Conservation (phyloP, 2,329 filamentous ascomycete species). For the Leptographium wingfieldii region DNA sequence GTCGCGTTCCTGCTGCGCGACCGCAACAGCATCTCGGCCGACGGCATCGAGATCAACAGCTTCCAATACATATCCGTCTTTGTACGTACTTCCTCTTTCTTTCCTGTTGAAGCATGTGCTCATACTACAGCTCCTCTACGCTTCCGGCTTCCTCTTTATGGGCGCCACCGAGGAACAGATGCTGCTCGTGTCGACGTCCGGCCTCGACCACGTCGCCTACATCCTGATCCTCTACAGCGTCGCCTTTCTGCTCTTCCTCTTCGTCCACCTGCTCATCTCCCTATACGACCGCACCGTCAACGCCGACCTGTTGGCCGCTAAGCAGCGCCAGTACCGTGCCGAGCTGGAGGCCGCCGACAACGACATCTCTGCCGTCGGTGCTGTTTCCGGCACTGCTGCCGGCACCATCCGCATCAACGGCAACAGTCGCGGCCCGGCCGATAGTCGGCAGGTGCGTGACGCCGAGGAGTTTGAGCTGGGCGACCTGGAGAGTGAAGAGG, state of each 20-base stretch:
- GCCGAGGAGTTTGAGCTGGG: constrained; percentile 91
- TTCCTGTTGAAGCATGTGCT: constrained; percentile 6
- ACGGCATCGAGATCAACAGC: constrained; percentile 55
- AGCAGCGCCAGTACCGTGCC: not conserved
- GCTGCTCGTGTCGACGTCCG: constrained; percentile 56
- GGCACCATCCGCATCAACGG: not conserved
- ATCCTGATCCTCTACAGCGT: constrained; percentile 84
- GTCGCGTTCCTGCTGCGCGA: constrained; percentile 80
- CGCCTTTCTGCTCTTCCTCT: constrained; percentile 82
- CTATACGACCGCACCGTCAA: constrained; percentile 58
- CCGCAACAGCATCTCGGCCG: constrained; percentile 47
- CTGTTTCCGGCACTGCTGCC: not conserved
- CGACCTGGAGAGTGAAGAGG: constrained; percentile 79
- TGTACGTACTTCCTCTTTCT: constrained; percentile 29
- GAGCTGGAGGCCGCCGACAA: not conserved
- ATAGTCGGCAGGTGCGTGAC: constrained; percentile 53
- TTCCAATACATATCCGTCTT: constrained; percentile 43
- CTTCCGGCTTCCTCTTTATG: constrained; percentile 94
- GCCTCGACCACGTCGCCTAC: constrained; percentile 83
- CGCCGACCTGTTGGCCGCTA: constrained; percentile 15
- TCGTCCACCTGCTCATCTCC: constrained; percentile 73
- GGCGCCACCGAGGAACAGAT: constrained; percentile 96
- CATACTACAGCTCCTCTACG: constrained; percentile 61
- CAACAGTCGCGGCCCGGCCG: constrained; percentile 24
- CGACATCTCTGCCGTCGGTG: not conserved